A percentile compares a stretch with the other conserved stretches of the same genome.
Evolutionary conservation across 2,329 filamentous ascomycete genomes (phyloP).

Genomic region (Fusarium graminum): DNA sequence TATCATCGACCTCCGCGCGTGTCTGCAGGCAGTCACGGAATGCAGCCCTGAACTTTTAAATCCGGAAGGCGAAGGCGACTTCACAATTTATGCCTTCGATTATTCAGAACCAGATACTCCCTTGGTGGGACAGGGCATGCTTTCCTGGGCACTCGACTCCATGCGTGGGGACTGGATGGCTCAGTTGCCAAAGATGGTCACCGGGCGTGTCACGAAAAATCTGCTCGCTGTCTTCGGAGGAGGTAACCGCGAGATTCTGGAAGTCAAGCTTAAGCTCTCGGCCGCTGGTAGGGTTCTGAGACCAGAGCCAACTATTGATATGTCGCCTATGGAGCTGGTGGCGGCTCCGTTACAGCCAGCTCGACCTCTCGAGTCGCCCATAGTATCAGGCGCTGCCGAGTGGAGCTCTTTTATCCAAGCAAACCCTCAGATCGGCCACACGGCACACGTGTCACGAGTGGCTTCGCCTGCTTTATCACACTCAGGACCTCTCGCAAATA

Average conservation of each 20-base stretch:
- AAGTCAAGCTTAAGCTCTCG: constrained; percentile 90
- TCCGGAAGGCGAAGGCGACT: constrained; percentile 84
- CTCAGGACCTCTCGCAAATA: constrained; percentile 43
- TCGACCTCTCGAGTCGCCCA: constrained; percentile 53
- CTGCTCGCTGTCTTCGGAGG: constrained; percentile 85
- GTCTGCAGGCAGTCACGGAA: constrained; percentile 82
- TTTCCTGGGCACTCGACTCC: constrained; percentile 81
- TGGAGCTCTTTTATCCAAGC: constrained; percentile 84
- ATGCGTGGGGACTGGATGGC: constrained; percentile 56
- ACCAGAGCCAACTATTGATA: constrained; percentile 46
- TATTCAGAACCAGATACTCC: constrained; percentile 96
- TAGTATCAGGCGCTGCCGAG: constrained; percentile 74
- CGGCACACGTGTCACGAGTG: constrained; percentile 52
- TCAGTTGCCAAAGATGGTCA: constrained; percentile 79
- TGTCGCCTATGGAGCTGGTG: constrained; percentile 31
- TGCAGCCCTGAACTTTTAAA: constrained; percentile 84
- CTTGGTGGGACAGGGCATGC: constrained; percentile 93
- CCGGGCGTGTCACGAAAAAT: constrained; percentile 90
- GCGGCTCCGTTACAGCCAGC: constrained; percentile 5
- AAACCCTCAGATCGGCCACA: constrained; percentile 68
- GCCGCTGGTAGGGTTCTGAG: constrained; percentile 73
- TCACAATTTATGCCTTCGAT: constrained; percentile 96
- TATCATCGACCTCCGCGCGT: constrained; percentile 86
- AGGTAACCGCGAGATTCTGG: constrained; percentile 86
- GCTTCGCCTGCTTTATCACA: constrained; percentile 57